Percentiles rank a stretch among this genome's conserved stretches.
Evolutionary conservation across 2,329 filamentous ascomycete genomes (phyloP).

Genomic region (Phoma sp.): DNA sequence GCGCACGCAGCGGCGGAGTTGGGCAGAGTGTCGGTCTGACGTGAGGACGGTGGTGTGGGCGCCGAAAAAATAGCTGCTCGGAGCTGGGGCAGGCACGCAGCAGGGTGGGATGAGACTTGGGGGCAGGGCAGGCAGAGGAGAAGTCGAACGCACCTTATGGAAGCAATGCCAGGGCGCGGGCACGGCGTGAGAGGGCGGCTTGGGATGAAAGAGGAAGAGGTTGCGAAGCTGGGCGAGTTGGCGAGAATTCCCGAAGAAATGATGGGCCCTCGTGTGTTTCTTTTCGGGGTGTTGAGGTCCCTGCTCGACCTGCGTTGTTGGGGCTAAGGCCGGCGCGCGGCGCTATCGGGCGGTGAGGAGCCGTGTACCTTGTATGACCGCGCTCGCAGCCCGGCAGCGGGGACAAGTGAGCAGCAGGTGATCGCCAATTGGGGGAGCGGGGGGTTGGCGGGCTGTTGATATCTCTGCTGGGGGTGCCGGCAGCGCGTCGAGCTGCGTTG

Average conservation of each 20-base stretch:
- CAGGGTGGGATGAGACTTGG: constrained; percentile 16
- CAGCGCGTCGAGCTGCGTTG: background rate
- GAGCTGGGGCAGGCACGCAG: constrained; percentile 23
- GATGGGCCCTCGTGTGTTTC: constrained; percentile 24
- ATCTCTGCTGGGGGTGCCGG: constrained; percentile 9
- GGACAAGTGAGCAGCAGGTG: background rate
- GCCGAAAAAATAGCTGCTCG: constrained; percentile 29
- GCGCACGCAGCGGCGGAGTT: too few species aligned
- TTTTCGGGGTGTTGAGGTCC: constrained; percentile 42
- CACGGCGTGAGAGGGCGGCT: constrained; percentile 27
- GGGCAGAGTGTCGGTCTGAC: constrained; percentile 29
- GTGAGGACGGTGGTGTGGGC: constrained; percentile 29
- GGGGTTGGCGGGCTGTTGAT: constrained; percentile 6
- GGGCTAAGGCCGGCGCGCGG: constrained; percentile 15
- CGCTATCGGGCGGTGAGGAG: constrained; percentile 21
- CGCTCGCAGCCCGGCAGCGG: constrained; percentile 7
- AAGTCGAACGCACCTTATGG: constrained; percentile 37
- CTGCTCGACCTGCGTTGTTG: constrained; percentile 31
- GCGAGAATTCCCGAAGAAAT: constrained; percentile 38
- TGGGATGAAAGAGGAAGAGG: constrained; percentile 36
- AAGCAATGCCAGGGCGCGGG: constrained; percentile 27
- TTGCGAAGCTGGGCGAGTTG: constrained; percentile 31
- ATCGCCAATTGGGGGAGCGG: background rate
- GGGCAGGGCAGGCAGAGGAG: constrained; percentile 9
- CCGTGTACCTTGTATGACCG: constrained; percentile 9